These are phyloP conservation scores for Hura crepitans DNA, from an alignment of 441 rosid genomes.

Conservation along the genomic window DNA sequence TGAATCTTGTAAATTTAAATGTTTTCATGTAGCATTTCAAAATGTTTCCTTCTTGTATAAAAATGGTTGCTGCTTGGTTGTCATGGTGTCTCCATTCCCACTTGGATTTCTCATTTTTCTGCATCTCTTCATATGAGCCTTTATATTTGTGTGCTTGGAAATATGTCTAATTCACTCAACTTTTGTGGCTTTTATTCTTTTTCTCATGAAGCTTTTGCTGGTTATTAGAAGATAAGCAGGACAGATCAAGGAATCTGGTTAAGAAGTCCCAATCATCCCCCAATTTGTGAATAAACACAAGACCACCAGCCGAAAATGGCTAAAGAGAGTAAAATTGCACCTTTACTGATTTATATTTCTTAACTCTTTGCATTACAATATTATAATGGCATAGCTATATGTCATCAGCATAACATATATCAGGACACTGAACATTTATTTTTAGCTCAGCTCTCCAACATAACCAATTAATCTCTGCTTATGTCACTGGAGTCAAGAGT, in stretches of 20 bases:
- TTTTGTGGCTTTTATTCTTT: neutral
- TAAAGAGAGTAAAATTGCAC: too few species aligned
- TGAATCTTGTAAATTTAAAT: conserved; percentile 5
- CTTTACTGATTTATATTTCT: too few species aligned
- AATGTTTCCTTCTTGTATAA: neutral
- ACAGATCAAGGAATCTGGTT: too few species aligned
- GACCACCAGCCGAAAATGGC: too few species aligned
- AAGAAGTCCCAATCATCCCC: too few species aligned
- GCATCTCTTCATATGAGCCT: neutral
- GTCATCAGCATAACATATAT: too few species aligned
- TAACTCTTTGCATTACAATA: too few species aligned
- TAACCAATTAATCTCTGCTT: conserved; percentile 9
- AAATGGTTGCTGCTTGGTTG: conserved; percentile 6
- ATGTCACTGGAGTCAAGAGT: conserved; percentile 48
- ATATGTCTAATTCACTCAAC: neutral
- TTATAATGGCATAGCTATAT: too few species aligned
- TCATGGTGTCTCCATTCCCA: neutral
- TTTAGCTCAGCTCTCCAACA: neutral
- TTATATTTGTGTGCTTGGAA: neutral
- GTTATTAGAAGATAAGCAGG: too few species aligned
- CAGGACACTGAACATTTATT: neutral
- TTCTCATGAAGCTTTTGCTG: too few species aligned
- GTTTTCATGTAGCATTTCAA: conserved; percentile 15
- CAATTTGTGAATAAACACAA: too few species aligned
- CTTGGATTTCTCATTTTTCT: neutral